A percentile compares a stretch with the other conserved stretches of the same genome.
These are phyloP conservation scores for Orbilia blumenaviensis DNA, from an alignment of 2,329 filamentous ascomycete species.

Conservation along the genomic window DNA sequence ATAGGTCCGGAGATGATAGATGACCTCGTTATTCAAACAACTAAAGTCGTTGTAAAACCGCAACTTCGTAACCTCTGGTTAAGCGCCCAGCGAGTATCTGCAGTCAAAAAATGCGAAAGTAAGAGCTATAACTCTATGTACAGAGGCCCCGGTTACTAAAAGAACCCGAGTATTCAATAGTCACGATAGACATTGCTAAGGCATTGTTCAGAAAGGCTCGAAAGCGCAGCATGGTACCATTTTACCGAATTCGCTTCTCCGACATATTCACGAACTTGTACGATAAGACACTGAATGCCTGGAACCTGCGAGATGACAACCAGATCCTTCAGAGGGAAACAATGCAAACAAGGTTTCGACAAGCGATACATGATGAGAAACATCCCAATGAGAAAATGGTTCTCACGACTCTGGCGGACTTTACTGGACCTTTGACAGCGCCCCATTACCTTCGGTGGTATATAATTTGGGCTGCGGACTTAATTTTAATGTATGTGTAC, in stretches of 20 bases:
- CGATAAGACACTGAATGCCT: not conserved
- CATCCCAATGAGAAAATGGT: not conserved
- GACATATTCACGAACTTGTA: not conserved
- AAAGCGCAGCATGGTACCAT: not conserved
- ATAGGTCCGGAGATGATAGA: not conserved
- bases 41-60: not conserved
- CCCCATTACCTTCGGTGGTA: not conserved
- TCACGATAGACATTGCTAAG: not conserved
- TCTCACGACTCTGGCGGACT: not conserved
- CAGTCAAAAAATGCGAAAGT: slow-evolving; percentile 4
- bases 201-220: not conserved
- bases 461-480: not conserved
- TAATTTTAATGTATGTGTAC: not conserved
- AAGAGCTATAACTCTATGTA: not conserved
- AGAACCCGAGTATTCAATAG: not conserved
- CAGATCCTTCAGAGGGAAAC: not conserved
- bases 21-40: not conserved
- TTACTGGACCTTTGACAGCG: not conserved
- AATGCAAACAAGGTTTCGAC: not conserved
- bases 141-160: not conserved
- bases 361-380: not conserved
- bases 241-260: not conserved
- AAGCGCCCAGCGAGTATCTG: not conserved
- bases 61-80: slow-evolving; percentile 1
- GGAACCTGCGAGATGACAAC: not conserved